A percentile compares a stretch with the other conserved stretches of the same genome.
Evolutionary conservation across 192 early-diverging fungal genomes (phyloP).

Genomic region (Paraglomus occultum): DNA sequence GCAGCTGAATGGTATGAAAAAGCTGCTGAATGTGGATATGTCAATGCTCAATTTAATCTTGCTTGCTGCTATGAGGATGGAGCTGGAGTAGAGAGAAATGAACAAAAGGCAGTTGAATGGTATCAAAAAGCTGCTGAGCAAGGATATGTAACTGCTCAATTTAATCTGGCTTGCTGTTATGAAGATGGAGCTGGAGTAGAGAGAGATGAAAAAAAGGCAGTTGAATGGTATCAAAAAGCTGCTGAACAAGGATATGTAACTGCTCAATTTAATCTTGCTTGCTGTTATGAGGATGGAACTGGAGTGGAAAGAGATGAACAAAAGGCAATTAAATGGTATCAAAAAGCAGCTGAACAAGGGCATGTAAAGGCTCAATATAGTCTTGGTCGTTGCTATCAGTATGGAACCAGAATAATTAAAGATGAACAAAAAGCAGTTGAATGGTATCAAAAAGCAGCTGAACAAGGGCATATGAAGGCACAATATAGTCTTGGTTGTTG

Average conservation of each 20-base stretch:
- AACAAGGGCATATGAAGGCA: conserved; percentile 48
- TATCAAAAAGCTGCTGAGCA: conserved; percentile 44
- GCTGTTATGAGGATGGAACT: conserved; percentile 69
- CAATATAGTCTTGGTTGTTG: conserved; percentile 70
- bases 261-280: conserved; percentile 71
- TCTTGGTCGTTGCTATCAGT: conserved; percentile 62
- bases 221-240: conserved; percentile 52
- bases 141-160: conserved; percentile 43
- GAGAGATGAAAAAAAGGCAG: conserved; percentile 39
- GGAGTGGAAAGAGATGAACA: conserved; percentile 43
- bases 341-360: conserved; percentile 38
- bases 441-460: conserved; percentile 53
- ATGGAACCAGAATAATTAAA: conserved; percentile 46
- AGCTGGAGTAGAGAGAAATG: conserved; percentile 56
- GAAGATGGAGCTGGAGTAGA: conserved; percentile 45
- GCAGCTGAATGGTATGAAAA: conserved; percentile 64
- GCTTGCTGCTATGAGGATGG: conserved; percentile 75
- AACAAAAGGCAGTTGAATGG: conserved; percentile 52
- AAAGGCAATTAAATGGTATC: conserved; percentile 49
- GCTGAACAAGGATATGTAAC: conserved; percentile 63
- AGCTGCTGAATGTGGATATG: conserved; percentile 41
- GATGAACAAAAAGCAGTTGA: conserved; percentile 37
- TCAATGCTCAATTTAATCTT: conserved; percentile 53
- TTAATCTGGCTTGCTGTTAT: conserved; percentile 48
- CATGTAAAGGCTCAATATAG: no score